A percentile compares a stretch with the other conserved stretches of the same genome.
Evolutionary conservation across 768 basidiomycete species (phyloP).

Genomic region (Boletus vermiculosoides): DNA sequence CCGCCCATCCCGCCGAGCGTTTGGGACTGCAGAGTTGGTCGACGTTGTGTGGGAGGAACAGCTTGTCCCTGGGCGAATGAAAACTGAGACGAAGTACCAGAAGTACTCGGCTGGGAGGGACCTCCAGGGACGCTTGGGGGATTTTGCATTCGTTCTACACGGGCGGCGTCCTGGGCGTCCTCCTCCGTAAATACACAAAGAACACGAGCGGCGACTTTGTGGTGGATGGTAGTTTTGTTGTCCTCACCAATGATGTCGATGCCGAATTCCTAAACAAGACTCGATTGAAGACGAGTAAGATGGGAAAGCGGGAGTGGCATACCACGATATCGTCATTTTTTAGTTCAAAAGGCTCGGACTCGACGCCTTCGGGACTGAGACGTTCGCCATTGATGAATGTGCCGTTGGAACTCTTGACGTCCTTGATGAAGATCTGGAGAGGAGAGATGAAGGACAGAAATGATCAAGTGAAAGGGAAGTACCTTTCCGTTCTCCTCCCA

Average conservation of each 20-base stretch:
- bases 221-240: constrained; percentile 96
- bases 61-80: constrained; percentile 41
- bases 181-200: constrained; percentile 85
- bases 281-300: constrained; percentile 5
- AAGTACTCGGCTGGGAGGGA: constrained; percentile 37
- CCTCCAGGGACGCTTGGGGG: constrained; percentile 28
- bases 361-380: constrained; percentile 82
- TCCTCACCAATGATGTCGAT: constrained; percentile 99
- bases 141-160: constrained; percentile 65
- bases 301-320: constrained; percentile 35
- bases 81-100: constrained; percentile 33
- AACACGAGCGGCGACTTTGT: constrained; percentile 96
- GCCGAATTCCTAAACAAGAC: constrained; percentile 79
- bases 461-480: constrained; percentile 13
- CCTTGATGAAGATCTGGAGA: constrained; percentile 90
- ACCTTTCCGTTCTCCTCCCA: constrained; percentile 94
- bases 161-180: constrained; percentile 74
- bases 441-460: constrained; percentile 8
- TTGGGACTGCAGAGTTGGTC: constrained; percentile 58
- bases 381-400: constrained; percentile 98
- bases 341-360: constrained; percentile 90
- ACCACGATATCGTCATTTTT: constrained; percentile 96
- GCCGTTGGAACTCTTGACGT: constrained; percentile 96
- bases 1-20: constrained; percentile 71
- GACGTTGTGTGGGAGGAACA: constrained; percentile 44